Evolutionary conservation across 2,329 filamentous ascomycete genomes (phyloP).

Genomic region (Pleurostoma richardsiae): DNA sequence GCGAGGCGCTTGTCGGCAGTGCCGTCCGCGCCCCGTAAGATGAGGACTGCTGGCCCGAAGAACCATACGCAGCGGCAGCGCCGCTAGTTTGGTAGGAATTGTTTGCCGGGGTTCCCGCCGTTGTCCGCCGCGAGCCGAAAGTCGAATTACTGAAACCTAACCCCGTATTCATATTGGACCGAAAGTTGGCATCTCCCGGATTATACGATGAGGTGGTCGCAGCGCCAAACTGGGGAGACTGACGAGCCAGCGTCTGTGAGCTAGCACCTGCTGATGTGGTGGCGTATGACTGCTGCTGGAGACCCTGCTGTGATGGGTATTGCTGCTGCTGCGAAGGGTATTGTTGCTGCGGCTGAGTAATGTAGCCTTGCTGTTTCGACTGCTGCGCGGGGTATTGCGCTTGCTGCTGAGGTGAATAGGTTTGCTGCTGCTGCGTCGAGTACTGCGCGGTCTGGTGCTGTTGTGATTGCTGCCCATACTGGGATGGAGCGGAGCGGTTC

Average conservation of each 20-base stretch:
- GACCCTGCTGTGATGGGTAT: conserved; percentile 15
- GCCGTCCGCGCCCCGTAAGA: conserved; percentile 6
- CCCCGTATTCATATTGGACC: conserved; percentile 9
- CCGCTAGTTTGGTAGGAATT: conserved; percentile 4
- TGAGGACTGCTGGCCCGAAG: conserved; percentile 5
- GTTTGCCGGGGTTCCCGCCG: conserved; percentile 3
- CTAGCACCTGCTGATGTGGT: conserved; percentile 11
- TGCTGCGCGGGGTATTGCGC: conserved; percentile 6
- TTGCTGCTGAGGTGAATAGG: conserved; percentile 4
- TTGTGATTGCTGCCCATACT: conserved; percentile 9
- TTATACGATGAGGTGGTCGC: conserved; percentile 13
- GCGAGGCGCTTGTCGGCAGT: conserved; percentile 5
- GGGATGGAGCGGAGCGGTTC: conserved; percentile 1
- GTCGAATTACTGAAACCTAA: conserved; percentile 11
- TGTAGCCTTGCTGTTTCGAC: conserved; percentile 5
- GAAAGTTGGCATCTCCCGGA: conserved; percentile 15
- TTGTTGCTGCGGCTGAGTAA: conserved; percentile 5
- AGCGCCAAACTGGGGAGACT: conserved; percentile 18
- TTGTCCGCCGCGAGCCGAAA: conserved; percentile 10
- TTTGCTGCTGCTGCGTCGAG: conserved; percentile 5
- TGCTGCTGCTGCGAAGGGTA: conserved; percentile 7
- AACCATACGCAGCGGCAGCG: conserved; percentile 5
- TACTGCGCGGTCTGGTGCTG: conserved; percentile 7
- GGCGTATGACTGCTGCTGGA: conserved; percentile 4
- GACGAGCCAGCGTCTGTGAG: conserved; percentile 16